Conservation (phyloP, 345 rosid genomes). For the Lepidium africanum region DNA sequence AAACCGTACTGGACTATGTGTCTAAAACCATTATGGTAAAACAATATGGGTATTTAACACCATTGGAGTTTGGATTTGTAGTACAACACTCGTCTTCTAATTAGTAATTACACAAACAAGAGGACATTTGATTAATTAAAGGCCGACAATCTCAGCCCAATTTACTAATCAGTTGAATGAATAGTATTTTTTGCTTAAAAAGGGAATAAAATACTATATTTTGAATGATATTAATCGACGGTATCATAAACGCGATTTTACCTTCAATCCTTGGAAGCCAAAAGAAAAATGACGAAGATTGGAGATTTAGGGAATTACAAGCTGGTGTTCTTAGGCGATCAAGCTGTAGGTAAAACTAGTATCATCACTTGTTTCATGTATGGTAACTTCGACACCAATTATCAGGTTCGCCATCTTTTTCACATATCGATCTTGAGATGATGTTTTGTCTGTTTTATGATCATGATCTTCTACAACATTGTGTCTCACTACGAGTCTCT, state of each 20-base stretch:
- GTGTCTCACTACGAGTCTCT: neutral
- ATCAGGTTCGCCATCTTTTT: constrained; percentile 39
- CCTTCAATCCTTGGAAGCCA: neutral
- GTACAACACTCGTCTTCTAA: neutral
- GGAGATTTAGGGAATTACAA: constrained; percentile 58
- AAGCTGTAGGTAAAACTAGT: constrained; percentile 73
- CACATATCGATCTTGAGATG: neutral
- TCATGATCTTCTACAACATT: neutral
- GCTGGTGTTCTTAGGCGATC: constrained; percentile 72
- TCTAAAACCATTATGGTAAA: too few species aligned
- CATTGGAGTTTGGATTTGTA: neutral
- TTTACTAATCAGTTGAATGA: too few species aligned
- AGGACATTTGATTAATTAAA: too few species aligned
- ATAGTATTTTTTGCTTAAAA: too few species aligned
- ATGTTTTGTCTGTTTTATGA: neutral
- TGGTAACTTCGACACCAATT: constrained; percentile 73
- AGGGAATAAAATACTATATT: neutral
- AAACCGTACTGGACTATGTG: too few species aligned
- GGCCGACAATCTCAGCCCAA: too few species aligned
- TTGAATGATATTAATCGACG: neutral
- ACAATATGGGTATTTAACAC: too few species aligned
- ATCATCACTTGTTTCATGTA: constrained; percentile 86
- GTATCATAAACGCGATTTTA: neutral
- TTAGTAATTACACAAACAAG: neutral
- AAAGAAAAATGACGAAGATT: constrained; percentile 38